These are phyloP conservation scores for Aristolochia californica DNA, from an alignment of 164 flowering plant species.

Conservation along the genomic window DNA sequence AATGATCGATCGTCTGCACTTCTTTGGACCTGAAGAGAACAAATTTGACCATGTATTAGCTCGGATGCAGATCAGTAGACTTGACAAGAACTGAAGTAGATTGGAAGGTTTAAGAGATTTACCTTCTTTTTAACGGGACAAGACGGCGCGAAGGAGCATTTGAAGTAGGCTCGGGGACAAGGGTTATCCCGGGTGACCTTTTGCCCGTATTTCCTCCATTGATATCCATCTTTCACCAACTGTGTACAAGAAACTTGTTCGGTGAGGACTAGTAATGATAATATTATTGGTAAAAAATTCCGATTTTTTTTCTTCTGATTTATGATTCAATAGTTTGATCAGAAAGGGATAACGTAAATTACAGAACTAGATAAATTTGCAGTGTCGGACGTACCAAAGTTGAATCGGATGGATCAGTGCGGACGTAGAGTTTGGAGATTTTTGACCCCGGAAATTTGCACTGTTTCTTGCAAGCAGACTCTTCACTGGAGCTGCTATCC, in stretches of 20 bases:
- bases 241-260: neutral
- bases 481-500: conserved; percentile 47
- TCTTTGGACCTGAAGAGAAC: conserved; percentile 55
- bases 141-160: conserved; percentile 25
- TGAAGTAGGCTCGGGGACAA: conserved; percentile 32
- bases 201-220: conserved; percentile 38
- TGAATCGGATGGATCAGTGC: conserved; percentile 41
- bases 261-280: too few relatives aligned
- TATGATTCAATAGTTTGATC: too few relatives aligned
- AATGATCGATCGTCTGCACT: conserved; percentile 53
- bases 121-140: conserved; percentile 35
- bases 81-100: too few relatives aligned
- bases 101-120: neutral
- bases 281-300: too few relatives aligned
- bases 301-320: too few relatives aligned
- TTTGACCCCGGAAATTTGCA: conserved; percentile 27
- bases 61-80: too few relatives aligned
- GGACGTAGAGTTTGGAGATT: conserved; percentile 31
- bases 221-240: conserved; percentile 28
- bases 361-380: too few relatives aligned
- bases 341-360: too few relatives aligned
- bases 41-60: too few relatives aligned
- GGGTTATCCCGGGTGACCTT: conserved; percentile 34
- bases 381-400: conserved; percentile 39
- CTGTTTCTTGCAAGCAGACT: conserved; percentile 23